Evolutionary conservation across 441 rosid species (phyloP).

Genomic region (Bocquillonia castaneifolia): DNA sequence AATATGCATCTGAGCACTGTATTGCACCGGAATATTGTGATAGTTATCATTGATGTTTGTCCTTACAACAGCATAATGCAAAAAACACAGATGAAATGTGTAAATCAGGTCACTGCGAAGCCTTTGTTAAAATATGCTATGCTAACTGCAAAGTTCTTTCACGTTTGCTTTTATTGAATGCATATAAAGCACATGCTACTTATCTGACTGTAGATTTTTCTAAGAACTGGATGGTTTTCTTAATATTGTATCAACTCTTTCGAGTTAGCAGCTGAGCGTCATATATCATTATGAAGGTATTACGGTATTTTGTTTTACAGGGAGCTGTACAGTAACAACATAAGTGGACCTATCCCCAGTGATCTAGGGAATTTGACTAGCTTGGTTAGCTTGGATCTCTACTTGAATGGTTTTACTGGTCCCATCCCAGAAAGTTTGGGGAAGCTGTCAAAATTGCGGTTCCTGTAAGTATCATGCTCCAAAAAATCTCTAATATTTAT

Average conservation of each 20-base stretch:
- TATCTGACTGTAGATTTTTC: neutral
- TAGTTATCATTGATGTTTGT: neutral
- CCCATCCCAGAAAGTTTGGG: conserved; percentile 83
- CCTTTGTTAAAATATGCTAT: neutral
- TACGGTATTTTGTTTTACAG: conserved; percentile 35
- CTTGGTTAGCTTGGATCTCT: conserved; percentile 99
- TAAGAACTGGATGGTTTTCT: neutral
- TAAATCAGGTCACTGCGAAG: neutral
- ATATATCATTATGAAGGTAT: neutral
- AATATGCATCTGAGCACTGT: neutral
- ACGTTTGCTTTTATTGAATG: neutral
- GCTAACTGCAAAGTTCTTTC: neutral
- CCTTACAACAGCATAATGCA: neutral
- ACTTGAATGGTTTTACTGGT: conserved; percentile 83
- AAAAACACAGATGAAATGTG: neutral
- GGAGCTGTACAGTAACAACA: conserved; percentile 88
- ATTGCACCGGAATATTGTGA: no score
- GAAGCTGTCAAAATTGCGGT: conserved; percentile 72
- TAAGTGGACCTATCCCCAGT: conserved; percentile 78
- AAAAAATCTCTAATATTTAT: neutral
- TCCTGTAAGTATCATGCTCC: conserved; percentile 55
- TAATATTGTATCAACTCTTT: neutral
- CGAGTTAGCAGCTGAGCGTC: neutral
- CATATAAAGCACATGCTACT: neutral
- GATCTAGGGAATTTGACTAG: conserved; percentile 87